phyloP scores from a whole-genome alignment of 805 yeast genomes.

The Priceomyces castillae region DNA sequence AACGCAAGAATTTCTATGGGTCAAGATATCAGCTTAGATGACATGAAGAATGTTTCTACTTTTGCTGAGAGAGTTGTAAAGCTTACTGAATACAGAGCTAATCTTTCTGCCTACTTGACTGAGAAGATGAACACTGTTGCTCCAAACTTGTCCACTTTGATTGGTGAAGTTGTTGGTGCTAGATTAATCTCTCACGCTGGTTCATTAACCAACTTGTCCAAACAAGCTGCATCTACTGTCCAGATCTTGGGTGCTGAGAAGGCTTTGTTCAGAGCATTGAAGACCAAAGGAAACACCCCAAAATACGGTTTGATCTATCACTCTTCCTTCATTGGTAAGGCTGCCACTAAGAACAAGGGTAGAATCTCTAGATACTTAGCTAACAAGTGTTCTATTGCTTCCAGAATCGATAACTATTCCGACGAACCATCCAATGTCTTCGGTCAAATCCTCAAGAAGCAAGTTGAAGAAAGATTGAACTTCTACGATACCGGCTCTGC shows the following conservation, averaged over 20 bases:
- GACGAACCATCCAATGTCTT: slow-evolving; percentile 90
- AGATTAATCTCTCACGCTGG: slow-evolving; percentile 98
- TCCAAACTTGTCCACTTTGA: slow-evolving; percentile 92
- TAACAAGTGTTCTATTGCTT: slow-evolving; percentile 98
- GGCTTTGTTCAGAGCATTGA: slow-evolving; percentile 93
- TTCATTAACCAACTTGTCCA: slow-evolving; percentile 91
- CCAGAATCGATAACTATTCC: slow-evolving; percentile 96
- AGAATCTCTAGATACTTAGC: slow-evolving; percentile 98
- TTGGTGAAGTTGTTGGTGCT: slow-evolving; percentile 99
- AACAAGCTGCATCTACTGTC: slow-evolving; percentile 98
- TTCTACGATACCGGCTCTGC: slow-evolving; percentile 96
- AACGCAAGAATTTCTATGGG: slow-evolving; percentile 98
- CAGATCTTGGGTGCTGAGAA: slow-evolving; percentile 98
- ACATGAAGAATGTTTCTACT: slow-evolving; percentile 84
- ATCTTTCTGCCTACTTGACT: slow-evolving; percentile 78
- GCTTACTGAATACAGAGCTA: slow-evolving; percentile 84
- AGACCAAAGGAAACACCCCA: slow-evolving; percentile 96
- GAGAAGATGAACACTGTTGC: slow-evolving; percentile 98
- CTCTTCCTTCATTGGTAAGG: slow-evolving; percentile 91
- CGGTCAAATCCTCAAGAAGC: slow-evolving; percentile 88
- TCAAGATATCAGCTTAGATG: slow-evolving; percentile 93
- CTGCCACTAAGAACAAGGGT: slow-evolving; percentile 96
- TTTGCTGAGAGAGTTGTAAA: slow-evolving; percentile 94
- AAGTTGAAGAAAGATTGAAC: slow-evolving; percentile 95
- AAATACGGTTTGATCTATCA: slow-evolving; percentile 94